Conservation (phyloP, 2,329 filamentous ascomycete genomes). For the Aspergillus piperis region DNA sequence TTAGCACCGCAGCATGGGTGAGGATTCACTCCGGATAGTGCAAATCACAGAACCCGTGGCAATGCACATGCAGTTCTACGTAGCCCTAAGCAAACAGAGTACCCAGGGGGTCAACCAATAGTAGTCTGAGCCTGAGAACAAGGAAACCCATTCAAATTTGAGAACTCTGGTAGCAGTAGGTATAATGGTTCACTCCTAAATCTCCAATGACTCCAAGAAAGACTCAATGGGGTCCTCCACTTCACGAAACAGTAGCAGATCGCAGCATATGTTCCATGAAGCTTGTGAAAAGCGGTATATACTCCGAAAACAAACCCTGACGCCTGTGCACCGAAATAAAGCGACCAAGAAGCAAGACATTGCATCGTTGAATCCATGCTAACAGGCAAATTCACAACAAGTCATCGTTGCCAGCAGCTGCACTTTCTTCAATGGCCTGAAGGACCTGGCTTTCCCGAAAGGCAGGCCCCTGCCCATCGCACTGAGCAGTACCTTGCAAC, state of each 20-base stretch:
- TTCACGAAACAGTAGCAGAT: background rate
- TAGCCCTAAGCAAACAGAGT: too few species aligned
- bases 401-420: slow-evolving; percentile 75
- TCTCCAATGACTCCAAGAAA: slow-evolving; percentile 6
- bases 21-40: too few species aligned
- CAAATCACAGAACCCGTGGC: too few species aligned
- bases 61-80: too few species aligned
- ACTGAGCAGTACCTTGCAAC: slow-evolving; percentile 72
- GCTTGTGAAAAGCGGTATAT: background rate
- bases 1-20: too few species aligned
- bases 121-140: background rate
- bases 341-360: slow-evolving; percentile 2
- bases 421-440: slow-evolving; percentile 75
- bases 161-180: background rate
- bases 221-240: background rate
- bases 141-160: background rate
- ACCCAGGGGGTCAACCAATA: background rate
- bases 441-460: slow-evolving; percentile 77
- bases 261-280: background rate
- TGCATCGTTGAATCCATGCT: background rate
- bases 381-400: slow-evolving; percentile 55
- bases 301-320: background rate
- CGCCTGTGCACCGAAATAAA: slow-evolving; percentile 3
- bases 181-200: background rate
- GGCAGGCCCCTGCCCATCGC: slow-evolving; percentile 84